Conservation (phyloP, 2,329 filamentous ascomycete genomes). For the Zymoseptoria brevis region DNA sequence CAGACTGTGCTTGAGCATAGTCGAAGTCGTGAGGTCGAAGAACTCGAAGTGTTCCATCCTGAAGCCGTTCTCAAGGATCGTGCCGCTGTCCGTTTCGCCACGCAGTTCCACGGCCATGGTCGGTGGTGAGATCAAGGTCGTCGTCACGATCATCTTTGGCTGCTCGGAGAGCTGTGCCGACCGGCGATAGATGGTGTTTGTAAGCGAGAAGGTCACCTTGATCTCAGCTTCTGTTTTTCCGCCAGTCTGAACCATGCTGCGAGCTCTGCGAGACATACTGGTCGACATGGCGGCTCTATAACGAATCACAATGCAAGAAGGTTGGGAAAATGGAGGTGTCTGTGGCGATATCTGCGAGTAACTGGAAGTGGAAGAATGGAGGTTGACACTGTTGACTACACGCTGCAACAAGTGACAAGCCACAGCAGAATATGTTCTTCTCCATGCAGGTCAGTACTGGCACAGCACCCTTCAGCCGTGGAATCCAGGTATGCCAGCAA, state of each 20-base stretch:
- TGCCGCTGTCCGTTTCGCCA: background rate
- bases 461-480: background rate
- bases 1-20: background rate
- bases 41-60: slow-evolving; percentile 2
- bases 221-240: background rate
- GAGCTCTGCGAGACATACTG: background rate
- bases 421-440: too few relatives aligned
- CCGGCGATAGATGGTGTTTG: background rate
- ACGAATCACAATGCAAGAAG: too few relatives aligned
- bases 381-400: too few relatives aligned
- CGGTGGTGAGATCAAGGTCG: background rate
- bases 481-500: slow-evolving; percentile 1
- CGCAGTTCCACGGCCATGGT: background rate
- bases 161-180: background rate
- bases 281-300: background rate
- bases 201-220: background rate
- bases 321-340: too few relatives aligned
- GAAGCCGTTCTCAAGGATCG: background rate
- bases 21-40: slow-evolving; percentile 3
- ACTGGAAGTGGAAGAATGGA: too few relatives aligned
- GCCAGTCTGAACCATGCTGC: background rate
- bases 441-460: too few relatives aligned
- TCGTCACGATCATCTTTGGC: background rate
- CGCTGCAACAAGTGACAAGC: too few relatives aligned
- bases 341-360: too few relatives aligned